phyloP scores from a whole-genome alignment of 2,329 filamentous ascomycete species.

The Colletotrichum orbiculare region DNA sequence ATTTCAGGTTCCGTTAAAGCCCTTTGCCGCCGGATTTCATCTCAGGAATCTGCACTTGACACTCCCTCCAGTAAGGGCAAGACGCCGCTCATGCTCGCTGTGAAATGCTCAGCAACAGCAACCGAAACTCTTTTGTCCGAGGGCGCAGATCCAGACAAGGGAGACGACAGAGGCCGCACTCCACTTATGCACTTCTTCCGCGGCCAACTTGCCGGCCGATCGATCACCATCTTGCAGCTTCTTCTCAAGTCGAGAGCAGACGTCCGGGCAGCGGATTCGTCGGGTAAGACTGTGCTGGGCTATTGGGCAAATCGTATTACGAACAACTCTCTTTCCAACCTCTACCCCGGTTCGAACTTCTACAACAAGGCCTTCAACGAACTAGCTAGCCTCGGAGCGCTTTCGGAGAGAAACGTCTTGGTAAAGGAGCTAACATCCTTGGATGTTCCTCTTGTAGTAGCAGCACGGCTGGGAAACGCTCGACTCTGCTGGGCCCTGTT shows the following conservation, averaged over 20 bases:
- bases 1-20: neutral
- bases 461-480: constrained; percentile 7
- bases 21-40: neutral
- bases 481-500: constrained; percentile 10
- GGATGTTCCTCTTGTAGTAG: constrained; percentile 1
- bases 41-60: neutral
- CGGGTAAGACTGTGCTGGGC: neutral
- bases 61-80: neutral
- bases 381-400: neutral
- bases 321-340: neutral
- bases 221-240: neutral
- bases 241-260: neutral
- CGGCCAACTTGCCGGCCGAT: neutral
- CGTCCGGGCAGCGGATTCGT: neutral
- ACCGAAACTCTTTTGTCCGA: constrained; percentile 87
- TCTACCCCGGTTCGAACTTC: constrained; percentile 12
- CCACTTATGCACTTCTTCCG: constrained; percentile 7
- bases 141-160: constrained; percentile 79
- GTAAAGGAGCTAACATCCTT: neutral
- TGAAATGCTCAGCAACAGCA: constrained; percentile 2
- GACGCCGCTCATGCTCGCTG: constrained; percentile 8
- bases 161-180: constrained; percentile 4
- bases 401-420: constrained; percentile 2
- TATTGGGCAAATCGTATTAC: constrained; percentile 4
- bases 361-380: constrained; percentile 1